Base-by-base conservation (phyloP, 2,329 filamentous ascomycete species). In the Tolypocladium endophyticum region DNA sequence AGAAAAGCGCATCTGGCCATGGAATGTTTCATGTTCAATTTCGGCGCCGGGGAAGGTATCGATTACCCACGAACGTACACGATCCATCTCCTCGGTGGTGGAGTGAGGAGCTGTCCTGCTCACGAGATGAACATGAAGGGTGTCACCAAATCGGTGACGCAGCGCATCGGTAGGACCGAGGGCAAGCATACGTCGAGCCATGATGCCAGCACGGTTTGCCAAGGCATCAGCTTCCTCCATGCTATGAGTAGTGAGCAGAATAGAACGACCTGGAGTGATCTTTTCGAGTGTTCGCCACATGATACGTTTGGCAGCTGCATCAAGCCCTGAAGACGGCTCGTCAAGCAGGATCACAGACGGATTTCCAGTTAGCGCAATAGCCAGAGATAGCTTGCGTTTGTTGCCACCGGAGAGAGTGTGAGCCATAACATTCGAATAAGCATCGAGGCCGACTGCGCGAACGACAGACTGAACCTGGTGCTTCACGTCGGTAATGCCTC, bases 181-280 rank as follows among this genome's bases (percentile, higher is more conserved):
- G 0, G 92, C 92, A 28, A 97, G 79, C 91, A 97, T 95, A 36
- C 86, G 82, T 65, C 84, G 83, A 9, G 92, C 90, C 75, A 97
- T 85, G 65, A 97, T 96, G 16, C 91, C 93, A 0, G 89, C 91
- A 1, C 91, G 82, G 36, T 85, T 86, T 0, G 92, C 92, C 2
- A 97, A 79, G 1, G 92, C 92, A 68, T 96, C 91, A 0, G 92
- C 93, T 74, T 97, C 93, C 71, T 97, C 92, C 92, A 97, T 96
- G 55, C 85, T 90, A 72, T 97, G 93, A 0, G 93, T 97, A 0
- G 93, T 97, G 23, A 97, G 81, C 1, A 97, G 79, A 18, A 97
- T 84, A 0, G 88, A 89, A 20, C 92, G 83, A 0, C 91, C 91
- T 0, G 85, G 82, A 0, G 87, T 86, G 3, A 92, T 86, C 1